phyloP scores from a whole-genome alignment of 805 yeast genomes.

The Yarrowia deformans region DNA sequence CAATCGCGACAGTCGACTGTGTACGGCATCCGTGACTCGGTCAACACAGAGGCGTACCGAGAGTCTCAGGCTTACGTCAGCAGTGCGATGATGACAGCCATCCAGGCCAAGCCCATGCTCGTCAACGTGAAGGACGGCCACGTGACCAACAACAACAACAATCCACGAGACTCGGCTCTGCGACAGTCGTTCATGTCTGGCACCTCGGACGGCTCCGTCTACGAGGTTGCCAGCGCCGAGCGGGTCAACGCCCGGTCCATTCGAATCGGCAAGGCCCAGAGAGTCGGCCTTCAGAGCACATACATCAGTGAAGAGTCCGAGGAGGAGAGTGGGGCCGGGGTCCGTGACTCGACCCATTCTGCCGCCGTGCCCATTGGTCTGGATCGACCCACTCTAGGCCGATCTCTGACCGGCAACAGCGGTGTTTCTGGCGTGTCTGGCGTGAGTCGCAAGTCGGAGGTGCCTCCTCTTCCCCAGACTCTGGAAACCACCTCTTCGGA shows the following conservation, averaged over 20 bases:
- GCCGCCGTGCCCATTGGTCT: slow-evolving; percentile 28
- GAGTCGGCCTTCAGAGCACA: slow-evolving; percentile 16
- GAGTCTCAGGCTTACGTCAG: slow-evolving; percentile 56
- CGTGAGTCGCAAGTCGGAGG: slow-evolving; percentile 9
- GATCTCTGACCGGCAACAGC: slow-evolving; percentile 15
- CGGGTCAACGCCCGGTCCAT: slow-evolving; percentile 47
- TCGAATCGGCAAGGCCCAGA: slow-evolving; percentile 47
- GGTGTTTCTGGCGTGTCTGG: background rate
- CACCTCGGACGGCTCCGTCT: slow-evolving; percentile 17
- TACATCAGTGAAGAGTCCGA: slow-evolving; percentile 29
- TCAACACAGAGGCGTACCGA: slow-evolving; percentile 53
- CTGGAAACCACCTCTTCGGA: background rate
- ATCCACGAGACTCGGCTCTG: background rate
- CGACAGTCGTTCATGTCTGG: slow-evolving; percentile 26
- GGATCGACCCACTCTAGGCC: slow-evolving; percentile 9
- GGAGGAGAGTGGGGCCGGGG: slow-evolving; percentile 4
- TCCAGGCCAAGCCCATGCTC: slow-evolving; percentile 74
- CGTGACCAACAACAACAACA: background rate
- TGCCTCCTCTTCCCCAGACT: slow-evolving; percentile 12
- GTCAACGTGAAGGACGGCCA: slow-evolving; percentile 55
- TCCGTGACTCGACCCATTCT: background rate
- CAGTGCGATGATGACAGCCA: slow-evolving; percentile 68
- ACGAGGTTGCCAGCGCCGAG: slow-evolving; percentile 39
- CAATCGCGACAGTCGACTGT: slow-evolving; percentile 43
- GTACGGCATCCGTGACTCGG: slow-evolving; percentile 49